Percentiles rank a stretch among this genome's conserved stretches.
Evolutionary conservation across 352 stramenopile genomes (phyloP).

Genomic region (Phytophthora cryptogea): DNA sequence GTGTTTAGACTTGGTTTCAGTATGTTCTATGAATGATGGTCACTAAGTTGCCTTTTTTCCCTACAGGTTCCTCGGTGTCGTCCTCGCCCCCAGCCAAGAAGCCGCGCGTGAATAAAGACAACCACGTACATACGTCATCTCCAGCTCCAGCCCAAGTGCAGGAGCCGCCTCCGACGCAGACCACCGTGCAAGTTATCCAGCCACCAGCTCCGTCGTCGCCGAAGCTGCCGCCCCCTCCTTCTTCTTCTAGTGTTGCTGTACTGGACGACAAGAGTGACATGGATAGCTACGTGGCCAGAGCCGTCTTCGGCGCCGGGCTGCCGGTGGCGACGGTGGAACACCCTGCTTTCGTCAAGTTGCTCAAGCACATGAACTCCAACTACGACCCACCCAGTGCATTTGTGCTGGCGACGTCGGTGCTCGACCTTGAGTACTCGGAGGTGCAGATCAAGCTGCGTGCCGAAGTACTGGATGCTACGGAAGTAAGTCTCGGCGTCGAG

Average conservation of each 20-base stretch:
- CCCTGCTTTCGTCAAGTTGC: constrained; percentile 59
- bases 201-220: constrained; percentile 13
- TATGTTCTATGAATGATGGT: constrained; percentile 18
- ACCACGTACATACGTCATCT: not conserved
- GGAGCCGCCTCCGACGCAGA: not conserved
- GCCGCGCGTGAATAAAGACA: constrained; percentile 6
- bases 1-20: constrained; percentile 12
- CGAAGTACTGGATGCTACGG: constrained; percentile 53
- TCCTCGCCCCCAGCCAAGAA: constrained; percentile 15
- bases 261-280: constrained; percentile 60
- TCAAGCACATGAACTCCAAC: constrained; percentile 57
- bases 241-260: constrained; percentile 14
- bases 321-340: constrained; percentile 64
- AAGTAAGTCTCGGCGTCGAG: constrained; percentile 61
- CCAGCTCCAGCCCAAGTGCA: not conserved
- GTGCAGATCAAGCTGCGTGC: constrained; percentile 62
- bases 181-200: constrained; percentile 38
- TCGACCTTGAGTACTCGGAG: constrained; percentile 69
- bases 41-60: constrained; percentile 26
- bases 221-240: not conserved
- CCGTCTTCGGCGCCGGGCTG: constrained; percentile 56
- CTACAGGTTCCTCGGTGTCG: not conserved
- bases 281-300: constrained; percentile 61
- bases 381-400: constrained; percentile 62
- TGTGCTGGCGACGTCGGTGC: constrained; percentile 46